These are phyloP conservation scores for Peronospora destructor DNA, from an alignment of 352 stramenopile genomes.

Conservation along the genomic window DNA sequence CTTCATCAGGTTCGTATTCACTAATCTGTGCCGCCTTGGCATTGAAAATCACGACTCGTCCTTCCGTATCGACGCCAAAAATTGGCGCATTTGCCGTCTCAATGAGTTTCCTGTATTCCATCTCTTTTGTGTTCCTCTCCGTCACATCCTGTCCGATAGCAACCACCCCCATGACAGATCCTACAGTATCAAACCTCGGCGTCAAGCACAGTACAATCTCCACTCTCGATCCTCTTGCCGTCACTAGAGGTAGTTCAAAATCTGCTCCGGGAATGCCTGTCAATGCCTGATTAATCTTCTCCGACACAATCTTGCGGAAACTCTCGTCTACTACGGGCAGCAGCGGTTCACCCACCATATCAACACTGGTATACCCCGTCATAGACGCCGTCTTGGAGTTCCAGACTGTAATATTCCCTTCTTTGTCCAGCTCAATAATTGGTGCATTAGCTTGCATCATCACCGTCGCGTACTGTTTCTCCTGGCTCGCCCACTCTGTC, in stretches of 20 bases:
- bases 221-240: conserved; percentile 36
- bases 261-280: conserved; percentile 38
- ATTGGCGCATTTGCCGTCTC: conserved; percentile 86
- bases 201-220: conserved; percentile 52
- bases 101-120: conserved; percentile 70
- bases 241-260: conserved; percentile 48
- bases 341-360: conserved; percentile 45
- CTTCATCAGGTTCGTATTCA: conserved; percentile 52
- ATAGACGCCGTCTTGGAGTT: conserved; percentile 49
- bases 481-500: conserved; percentile 42
- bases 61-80: conserved; percentile 61
- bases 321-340: conserved; percentile 38
- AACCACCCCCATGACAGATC: conserved; percentile 37
- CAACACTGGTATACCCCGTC: conserved; percentile 39
- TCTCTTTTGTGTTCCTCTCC: conserved; percentile 61
- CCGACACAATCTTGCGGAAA: conserved; percentile 37
- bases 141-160: conserved; percentile 58
- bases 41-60: conserved; percentile 70
- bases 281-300: conserved; percentile 47
- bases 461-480: conserved; percentile 52
- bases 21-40: conserved; percentile 65
- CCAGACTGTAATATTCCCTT: conserved; percentile 61
- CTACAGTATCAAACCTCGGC: conserved; percentile 37
- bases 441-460: conserved; percentile 71
- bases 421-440: conserved; percentile 71